phyloP scores from a whole-genome alignment of 2,329 filamentous ascomycete species.

The Venturia asperata region DNA sequence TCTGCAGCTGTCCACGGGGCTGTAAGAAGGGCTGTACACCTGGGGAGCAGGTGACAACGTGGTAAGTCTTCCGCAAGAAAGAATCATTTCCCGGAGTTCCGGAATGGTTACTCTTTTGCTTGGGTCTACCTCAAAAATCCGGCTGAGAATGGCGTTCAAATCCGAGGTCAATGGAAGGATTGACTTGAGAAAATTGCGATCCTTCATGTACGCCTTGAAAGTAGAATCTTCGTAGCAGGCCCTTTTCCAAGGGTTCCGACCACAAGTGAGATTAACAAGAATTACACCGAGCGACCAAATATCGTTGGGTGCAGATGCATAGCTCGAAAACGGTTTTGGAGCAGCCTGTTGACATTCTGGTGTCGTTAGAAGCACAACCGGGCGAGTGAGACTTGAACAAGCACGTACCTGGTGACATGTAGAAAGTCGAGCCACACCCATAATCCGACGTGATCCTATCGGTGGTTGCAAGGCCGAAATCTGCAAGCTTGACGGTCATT shows the following conservation, averaged over 20 bases:
- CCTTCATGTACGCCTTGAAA: constrained; percentile 82
- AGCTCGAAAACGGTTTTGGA: constrained; percentile 64
- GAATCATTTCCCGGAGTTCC: constrained; percentile 70
- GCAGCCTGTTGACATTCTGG: constrained; percentile 81
- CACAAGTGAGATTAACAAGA: constrained; percentile 93
- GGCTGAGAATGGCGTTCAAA: constrained; percentile 76
- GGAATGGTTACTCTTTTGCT: constrained; percentile 71
- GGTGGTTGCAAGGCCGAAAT: constrained; percentile 90
- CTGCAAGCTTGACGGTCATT: constrained; percentile 86
- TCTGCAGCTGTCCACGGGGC: constrained; percentile 9
- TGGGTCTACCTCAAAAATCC: constrained; percentile 83
- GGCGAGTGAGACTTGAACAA: constrained; percentile 13
- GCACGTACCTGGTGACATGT: constrained; percentile 87
- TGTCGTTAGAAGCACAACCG: constrained; percentile 24
- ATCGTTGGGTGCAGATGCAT: constrained; percentile 90
- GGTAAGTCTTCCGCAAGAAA: constrained; percentile 70
- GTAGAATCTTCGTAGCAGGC: constrained; percentile 90
- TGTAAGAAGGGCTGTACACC: constrained; percentile 13
- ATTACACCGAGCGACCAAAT: constrained; percentile 98
- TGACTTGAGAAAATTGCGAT: constrained; percentile 79
- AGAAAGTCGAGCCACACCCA: constrained; percentile 96
- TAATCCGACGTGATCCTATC: constrained; percentile 84
- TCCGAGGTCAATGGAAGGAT: constrained; percentile 89
- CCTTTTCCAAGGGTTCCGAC: constrained; percentile 97
- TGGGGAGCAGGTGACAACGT: constrained; percentile 22